Evolutionary conservation across 2,329 filamentous ascomycete genomes (phyloP).

Genomic region (Leptographium wingfieldii): DNA sequence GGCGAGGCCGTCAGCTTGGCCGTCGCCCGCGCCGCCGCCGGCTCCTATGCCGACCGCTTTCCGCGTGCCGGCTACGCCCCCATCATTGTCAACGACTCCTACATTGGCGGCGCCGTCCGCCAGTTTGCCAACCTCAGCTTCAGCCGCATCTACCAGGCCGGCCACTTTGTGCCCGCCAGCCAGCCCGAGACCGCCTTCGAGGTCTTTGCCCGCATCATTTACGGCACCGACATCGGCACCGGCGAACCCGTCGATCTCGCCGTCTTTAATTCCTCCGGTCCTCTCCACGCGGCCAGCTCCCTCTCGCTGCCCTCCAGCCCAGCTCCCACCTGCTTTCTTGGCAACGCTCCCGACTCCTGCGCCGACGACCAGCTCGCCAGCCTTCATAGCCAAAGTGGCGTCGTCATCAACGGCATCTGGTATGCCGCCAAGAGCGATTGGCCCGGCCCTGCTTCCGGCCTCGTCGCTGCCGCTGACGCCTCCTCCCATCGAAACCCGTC

Average conservation of each 20-base stretch:
- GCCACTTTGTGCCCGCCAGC: conserved; percentile 49
- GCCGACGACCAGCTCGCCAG: conserved; percentile 33
- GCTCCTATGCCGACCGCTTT: conserved; percentile 42
- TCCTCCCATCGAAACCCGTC: neutral
- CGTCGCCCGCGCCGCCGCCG: conserved; percentile 36
- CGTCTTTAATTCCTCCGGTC: conserved; percentile 24
- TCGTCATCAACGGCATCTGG: conserved; percentile 47
- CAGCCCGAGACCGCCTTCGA: conserved; percentile 48
- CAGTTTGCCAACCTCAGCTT: conserved; percentile 67
- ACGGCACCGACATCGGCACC: conserved; percentile 40
- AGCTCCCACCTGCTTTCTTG: conserved; percentile 15
- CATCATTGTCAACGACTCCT: conserved; percentile 54
- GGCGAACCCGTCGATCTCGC: conserved; percentile 39
- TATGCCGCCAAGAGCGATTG: conserved; percentile 30
- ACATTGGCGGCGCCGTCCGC: conserved; percentile 59
- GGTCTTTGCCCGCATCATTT: conserved; percentile 48
- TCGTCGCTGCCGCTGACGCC: neutral
- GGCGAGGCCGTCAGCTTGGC: conserved; percentile 59
- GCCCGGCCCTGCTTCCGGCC: conserved; percentile 16
- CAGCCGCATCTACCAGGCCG: conserved; percentile 52
- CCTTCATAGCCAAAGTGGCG: conserved; percentile 35
- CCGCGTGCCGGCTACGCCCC: conserved; percentile 56
- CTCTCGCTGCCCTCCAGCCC: conserved; percentile 26
- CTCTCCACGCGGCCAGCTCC: conserved; percentile 12
- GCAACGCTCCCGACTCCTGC: conserved; percentile 18